Evolutionary conservation across 208 protist species (phyloP).

Genomic region (Entamoeba dispar): DNA sequence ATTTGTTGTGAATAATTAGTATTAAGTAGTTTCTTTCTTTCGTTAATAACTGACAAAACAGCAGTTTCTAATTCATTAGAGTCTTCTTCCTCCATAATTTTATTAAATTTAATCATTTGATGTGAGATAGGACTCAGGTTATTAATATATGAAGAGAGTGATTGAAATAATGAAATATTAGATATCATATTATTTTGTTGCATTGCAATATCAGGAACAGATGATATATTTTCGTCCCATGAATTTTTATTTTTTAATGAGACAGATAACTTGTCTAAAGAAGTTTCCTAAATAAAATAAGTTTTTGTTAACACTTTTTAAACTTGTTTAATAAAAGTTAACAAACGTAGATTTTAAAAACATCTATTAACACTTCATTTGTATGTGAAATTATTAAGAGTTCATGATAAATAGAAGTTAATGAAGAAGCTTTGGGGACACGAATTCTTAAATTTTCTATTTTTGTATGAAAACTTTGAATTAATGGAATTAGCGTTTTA

Average conservation of each 20-base stretch:
- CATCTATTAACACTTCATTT: background rate
- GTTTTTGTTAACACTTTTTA: too few relatives aligned
- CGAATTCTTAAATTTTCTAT: background rate
- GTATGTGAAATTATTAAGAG: background rate
- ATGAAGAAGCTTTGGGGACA: background rate
- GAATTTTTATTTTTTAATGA: background rate
- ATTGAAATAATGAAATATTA: background rate
- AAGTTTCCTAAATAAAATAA: background rate
- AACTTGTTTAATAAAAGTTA: background rate
- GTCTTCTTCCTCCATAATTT: background rate
- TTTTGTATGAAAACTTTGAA: background rate
- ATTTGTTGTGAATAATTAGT: background rate
- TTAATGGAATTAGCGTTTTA: background rate
- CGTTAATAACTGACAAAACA: background rate
- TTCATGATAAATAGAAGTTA: background rate
- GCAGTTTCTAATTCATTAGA: background rate
- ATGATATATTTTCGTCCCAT: background rate
- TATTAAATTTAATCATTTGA: background rate
- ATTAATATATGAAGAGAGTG: background rate
- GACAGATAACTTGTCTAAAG: background rate
- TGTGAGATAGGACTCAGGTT: background rate
- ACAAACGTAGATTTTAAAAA: background rate
- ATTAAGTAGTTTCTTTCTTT: background rate
- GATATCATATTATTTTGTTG: background rate
- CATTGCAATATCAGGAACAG: background rate